Evolutionary conservation across 306 rosid genomes (phyloP), one percentile per base, ranked within the genome.

Genomic region (Chamaecrista fasciculata): DNA sequence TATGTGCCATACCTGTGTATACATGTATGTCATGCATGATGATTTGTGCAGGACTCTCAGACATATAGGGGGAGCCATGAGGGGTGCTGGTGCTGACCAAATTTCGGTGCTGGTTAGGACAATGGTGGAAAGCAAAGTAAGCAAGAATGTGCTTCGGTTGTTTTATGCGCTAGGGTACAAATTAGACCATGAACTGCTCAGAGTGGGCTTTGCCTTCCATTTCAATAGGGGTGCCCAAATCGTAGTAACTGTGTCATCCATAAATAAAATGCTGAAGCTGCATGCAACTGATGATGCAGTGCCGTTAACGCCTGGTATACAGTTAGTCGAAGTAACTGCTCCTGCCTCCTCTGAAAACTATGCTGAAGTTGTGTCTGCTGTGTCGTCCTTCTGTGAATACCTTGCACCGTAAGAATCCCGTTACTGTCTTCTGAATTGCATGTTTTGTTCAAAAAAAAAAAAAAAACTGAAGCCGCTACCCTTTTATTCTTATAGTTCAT

Each of bases 31-130:
- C 1, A 29, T 46, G 50, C 70, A 66, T 66, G 69, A 71, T 59
- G 55, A 31, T 34, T 33, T 74, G 9, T 69, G 72, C 77, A 87
- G 97, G 97, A 91, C 87, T 3, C 95, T 91, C 67, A 88, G 81
- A 78, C 94, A 91, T 67, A 53, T 94, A 40, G 97, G 99, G 40
- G 97, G 97, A 61, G 85, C 97, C 70, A 91, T 89, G 88, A 86
- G 99, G 80, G 97, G 99, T 78, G 89, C 97, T 31, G 99, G 99
- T 64, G 97, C 97, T 11, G 99, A 91, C 36, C 96, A 94, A 83
- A 81, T 94, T 47, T 86, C 99, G 6, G 96, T 86, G 80, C 81
- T 94, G 55, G 96, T 94, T 62, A 88, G 96, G 81, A 76, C 86
- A 18, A 80, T 91, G 89, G 90, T 91, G 24, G 96, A 94, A 81